These are phyloP conservation scores for Carallia pectinifolia DNA, from an alignment of 345 rosid species.

Conservation along the genomic window DNA sequence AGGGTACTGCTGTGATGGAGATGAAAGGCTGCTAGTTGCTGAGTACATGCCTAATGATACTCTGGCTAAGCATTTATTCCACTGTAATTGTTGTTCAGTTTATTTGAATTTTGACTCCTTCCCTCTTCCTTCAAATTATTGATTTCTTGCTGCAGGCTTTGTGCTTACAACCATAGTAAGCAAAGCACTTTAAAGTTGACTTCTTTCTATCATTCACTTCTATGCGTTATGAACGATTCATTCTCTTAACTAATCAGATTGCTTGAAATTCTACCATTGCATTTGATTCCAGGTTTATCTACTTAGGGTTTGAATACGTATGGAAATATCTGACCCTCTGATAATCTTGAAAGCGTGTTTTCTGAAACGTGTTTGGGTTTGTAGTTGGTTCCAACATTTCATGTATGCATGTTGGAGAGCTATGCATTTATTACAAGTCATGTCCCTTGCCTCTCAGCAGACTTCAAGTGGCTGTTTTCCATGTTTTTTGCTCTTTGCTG, in stretches of 20 bases:
- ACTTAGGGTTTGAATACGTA: too few species aligned
- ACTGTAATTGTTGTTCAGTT: conserved; percentile 47
- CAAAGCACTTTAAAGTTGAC: not conserved
- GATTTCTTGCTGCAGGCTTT: not conserved
- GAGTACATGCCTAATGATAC: conserved; percentile 98
- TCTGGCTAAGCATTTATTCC: conserved; percentile 93
- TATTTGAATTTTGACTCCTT: not conserved
- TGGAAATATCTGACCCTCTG: too few species aligned
- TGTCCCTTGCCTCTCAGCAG: too few species aligned
- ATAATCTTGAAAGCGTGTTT: too few species aligned
- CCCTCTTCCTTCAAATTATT: not conserved
- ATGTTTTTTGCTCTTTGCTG: not conserved
- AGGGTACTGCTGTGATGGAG: conserved; percentile 96
- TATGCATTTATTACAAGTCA: too few species aligned
- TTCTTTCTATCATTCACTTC: not conserved
- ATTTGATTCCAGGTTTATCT: not conserved
- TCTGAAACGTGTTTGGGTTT: too few species aligned
- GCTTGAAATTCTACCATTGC: not conserved
- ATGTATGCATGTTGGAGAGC: too few species aligned
- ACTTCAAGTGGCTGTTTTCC: too few species aligned
- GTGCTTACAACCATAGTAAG: not conserved
- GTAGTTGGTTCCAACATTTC: too few species aligned
- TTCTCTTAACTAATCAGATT: not conserved
- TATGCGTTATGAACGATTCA: not conserved
- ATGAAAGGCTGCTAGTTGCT: conserved; percentile 95